phyloP scores from a whole-genome alignment of 352 stramenopile species.

The Peronospora belbahrii region DNA sequence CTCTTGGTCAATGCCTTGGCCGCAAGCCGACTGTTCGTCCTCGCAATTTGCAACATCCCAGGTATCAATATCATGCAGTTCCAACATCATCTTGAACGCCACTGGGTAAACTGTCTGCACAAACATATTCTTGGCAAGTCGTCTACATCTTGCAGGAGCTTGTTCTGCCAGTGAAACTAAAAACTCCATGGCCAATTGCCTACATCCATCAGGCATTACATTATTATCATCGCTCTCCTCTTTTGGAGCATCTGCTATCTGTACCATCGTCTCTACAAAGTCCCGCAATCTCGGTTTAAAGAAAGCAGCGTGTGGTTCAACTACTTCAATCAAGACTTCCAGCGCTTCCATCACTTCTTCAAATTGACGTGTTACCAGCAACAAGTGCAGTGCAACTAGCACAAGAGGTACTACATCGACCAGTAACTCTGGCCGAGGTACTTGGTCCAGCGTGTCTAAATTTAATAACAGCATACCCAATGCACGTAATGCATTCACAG shows the following conservation, averaged over 20 bases:
- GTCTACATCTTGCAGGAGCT: slow-evolving; percentile 44
- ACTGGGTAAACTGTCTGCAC: slow-evolving; percentile 65
- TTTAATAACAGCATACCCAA: slow-evolving; percentile 71
- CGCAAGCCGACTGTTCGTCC: slow-evolving; percentile 43
- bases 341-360: slow-evolving; percentile 72
- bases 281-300: slow-evolving; percentile 59
- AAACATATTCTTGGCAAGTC: slow-evolving; percentile 72
- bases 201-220: slow-evolving; percentile 51
- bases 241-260: slow-evolving; percentile 41
- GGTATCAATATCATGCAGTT: slow-evolving; percentile 62
- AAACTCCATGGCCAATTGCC: slow-evolving; percentile 81
- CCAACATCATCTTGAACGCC: slow-evolving; percentile 81
- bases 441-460: slow-evolving; percentile 48
- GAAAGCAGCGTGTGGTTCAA: slow-evolving; percentile 58
- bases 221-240: slow-evolving; percentile 21
- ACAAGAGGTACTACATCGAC: slow-evolving; percentile 42
- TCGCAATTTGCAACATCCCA: slow-evolving; percentile 66
- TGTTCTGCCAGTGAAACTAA: slow-evolving; percentile 75
- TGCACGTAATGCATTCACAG: slow-evolving; percentile 61
- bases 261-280: slow-evolving; percentile 64
- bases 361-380: slow-evolving; percentile 47
- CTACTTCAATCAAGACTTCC: slow-evolving; percentile 77
- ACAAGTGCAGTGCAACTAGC: slow-evolving; percentile 40
- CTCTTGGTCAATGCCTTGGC: slow-evolving; percentile 43
- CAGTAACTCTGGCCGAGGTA: slow-evolving; percentile 50